Conservation (phyloP, 1,139 yeast species). For the Pneumocystis canis region DNA sequence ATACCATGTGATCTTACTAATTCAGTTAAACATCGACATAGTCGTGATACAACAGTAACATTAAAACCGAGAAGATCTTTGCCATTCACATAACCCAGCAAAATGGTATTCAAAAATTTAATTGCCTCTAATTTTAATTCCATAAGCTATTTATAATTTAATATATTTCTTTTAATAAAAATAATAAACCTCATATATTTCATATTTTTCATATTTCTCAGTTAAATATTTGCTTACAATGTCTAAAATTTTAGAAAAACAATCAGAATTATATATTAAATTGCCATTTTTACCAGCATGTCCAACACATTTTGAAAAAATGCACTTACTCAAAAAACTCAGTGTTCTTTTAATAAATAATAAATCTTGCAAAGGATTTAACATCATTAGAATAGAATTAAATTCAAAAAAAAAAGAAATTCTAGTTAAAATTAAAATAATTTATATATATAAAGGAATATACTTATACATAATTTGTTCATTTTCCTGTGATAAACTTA, state of each 20-base stretch:
- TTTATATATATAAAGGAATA: background rate
- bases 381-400: background rate
- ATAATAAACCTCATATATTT: background rate
- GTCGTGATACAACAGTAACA: background rate
- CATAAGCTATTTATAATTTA: background rate
- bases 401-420: background rate
- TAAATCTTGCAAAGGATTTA: background rate
- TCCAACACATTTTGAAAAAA: background rate
- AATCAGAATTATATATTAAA: background rate
- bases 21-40: conserved; percentile 1
- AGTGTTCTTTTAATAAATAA: background rate
- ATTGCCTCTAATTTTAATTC: background rate
- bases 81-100: background rate
- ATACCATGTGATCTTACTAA: background rate
- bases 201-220: background rate
- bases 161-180: background rate
- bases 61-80: background rate
- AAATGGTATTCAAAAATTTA: background rate
- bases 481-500: background rate
- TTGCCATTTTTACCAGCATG: background rate
- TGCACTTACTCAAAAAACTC: background rate
- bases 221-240: background rate
- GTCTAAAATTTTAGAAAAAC: background rate
- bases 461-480: background rate
- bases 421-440: background rate